Evolutionary conservation across 805 yeast genomes (phyloP).

Genomic region (Yamadazyma nakazawae): DNA sequence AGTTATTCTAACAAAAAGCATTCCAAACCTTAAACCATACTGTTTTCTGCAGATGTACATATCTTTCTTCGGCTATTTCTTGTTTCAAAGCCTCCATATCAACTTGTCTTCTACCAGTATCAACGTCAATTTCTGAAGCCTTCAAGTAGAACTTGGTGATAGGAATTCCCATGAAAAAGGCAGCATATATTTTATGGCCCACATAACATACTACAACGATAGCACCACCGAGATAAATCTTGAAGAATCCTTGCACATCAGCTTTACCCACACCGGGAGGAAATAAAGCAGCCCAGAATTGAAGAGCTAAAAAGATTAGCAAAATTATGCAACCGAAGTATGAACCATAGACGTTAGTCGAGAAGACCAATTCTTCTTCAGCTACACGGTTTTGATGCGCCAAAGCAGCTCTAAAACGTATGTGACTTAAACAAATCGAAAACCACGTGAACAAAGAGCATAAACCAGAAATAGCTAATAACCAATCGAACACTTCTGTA

Average conservation of each 20-base stretch:
- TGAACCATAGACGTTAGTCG: slow-evolving; percentile 27
- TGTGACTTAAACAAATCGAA: slow-evolving; percentile 29
- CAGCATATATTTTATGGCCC: slow-evolving; percentile 48
- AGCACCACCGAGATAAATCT: slow-evolving; percentile 48
- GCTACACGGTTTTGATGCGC: slow-evolving; percentile 20
- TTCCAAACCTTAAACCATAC: slow-evolving; percentile 13
- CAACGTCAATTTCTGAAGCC: slow-evolving; percentile 54
- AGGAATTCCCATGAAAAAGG: slow-evolving; percentile 22
- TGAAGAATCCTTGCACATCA: slow-evolving; percentile 46
- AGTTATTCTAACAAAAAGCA: slow-evolving; percentile 15
- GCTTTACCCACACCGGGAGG: slow-evolving; percentile 30
- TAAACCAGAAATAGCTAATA: slow-evolving; percentile 28
- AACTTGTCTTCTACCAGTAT: slow-evolving; percentile 57
- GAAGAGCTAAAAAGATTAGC: slow-evolving; percentile 26
- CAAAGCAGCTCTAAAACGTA: slow-evolving; percentile 28
- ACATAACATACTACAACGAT: slow-evolving; percentile 45
- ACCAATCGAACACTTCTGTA: slow-evolving; percentile 29
- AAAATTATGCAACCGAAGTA: slow-evolving; percentile 30
- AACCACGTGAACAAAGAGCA: slow-evolving; percentile 29
- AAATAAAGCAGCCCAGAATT: slow-evolving; percentile 39
- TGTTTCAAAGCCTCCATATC: slow-evolving; percentile 52
- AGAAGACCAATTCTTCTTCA: slow-evolving; percentile 30
- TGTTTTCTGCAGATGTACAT: slow-evolving; percentile 11
- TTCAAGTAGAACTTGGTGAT: slow-evolving; percentile 36
- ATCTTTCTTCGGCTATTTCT: slow-evolving; percentile 47